Conservation (phyloP, 1,284 basidiomycete genomes). For the Heimioporus punctisporus region DNA sequence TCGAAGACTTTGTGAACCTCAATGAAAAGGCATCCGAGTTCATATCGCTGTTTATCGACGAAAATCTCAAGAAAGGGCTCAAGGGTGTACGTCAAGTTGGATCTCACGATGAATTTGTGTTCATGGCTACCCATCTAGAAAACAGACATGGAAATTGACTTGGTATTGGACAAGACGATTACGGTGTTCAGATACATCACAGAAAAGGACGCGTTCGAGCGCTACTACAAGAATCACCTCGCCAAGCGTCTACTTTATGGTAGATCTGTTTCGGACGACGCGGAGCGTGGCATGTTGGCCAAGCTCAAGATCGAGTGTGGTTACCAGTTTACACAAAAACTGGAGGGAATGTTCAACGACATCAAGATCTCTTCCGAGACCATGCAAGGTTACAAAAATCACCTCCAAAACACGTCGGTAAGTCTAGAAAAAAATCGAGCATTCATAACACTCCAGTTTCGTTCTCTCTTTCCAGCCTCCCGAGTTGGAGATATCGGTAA, state of each 20-base stretch:
- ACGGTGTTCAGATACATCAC: constrained; percentile 93
- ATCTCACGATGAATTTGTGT: background rate
- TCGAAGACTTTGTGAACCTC: constrained; percentile 90
- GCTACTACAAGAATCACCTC: constrained; percentile 97
- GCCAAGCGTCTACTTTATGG: constrained; percentile 89
- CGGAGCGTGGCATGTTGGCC: constrained; percentile 97
- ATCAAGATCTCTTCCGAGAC: constrained; percentile 92
- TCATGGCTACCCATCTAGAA: constrained; percentile 58
- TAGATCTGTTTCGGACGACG: constrained; percentile 95
- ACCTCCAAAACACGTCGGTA: constrained; percentile 60
- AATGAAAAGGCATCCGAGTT: constrained; percentile 93
- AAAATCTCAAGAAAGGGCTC: constrained; percentile 94
- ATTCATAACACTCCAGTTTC: background rate
- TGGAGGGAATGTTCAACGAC: constrained; percentile 99
- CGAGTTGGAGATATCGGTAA: constrained; percentile 82
- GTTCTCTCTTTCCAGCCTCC: constrained; percentile 61
- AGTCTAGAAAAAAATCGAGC: constrained; percentile 13
- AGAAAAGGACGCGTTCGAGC: constrained; percentile 98
- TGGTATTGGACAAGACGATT: constrained; percentile 93
- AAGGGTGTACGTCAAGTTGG: constrained; percentile 73
- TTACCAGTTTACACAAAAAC: constrained; percentile 96
- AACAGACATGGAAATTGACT: constrained; percentile 92
- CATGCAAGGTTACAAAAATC: constrained; percentile 73
- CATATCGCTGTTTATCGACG: constrained; percentile 97
- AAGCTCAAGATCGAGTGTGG: constrained; percentile 99